These are phyloP conservation scores for Malus hybrid DNA, from an alignment of 331 rosid genomes.

Conservation along the genomic window DNA sequence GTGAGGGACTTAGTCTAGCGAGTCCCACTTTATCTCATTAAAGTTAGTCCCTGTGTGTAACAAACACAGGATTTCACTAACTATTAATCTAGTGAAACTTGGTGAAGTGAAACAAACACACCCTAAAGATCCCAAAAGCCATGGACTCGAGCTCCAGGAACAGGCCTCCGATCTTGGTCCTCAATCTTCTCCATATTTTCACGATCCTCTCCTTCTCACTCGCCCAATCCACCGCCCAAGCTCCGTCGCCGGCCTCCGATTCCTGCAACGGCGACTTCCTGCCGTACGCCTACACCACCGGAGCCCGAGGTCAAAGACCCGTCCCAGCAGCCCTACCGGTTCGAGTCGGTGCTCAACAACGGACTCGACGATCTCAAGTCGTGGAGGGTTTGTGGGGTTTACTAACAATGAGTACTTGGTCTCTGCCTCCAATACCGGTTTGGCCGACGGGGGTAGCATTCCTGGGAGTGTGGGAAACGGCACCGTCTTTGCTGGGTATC, in stretches of 20 bases:
- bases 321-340: conserved; percentile 51
- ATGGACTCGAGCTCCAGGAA: conserved; percentile 19
- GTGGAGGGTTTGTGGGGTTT: conserved; percentile 73
- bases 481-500: conserved; percentile 68
- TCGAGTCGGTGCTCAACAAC: conserved; percentile 79
- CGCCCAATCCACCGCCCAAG: conserved; percentile 16
- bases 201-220: neutral
- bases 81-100: too few relatives aligned
- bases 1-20: too few relatives aligned
- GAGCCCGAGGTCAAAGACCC: conserved; percentile 44
- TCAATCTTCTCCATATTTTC: conserved; percentile 11
- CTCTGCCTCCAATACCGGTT: conserved; percentile 62
- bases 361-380: conserved; percentile 72
- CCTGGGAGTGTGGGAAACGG: conserved; percentile 76
- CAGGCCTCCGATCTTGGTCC: conserved; percentile 10
- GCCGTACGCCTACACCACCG: conserved; percentile 48
- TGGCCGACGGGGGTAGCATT: conserved; percentile 44
- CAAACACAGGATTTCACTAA: too few relatives aligned
- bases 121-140: neutral
- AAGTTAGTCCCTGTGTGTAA: too few relatives aligned
- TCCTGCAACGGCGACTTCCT: conserved; percentile 64
- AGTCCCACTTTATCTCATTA: too few relatives aligned
- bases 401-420: conserved; percentile 55
- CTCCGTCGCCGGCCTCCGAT: conserved; percentile 35
- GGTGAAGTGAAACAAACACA: too few relatives aligned